phyloP scores from a whole-genome alignment of 805 yeast genomes.

The Tetrapisispora phaffii region DNA sequence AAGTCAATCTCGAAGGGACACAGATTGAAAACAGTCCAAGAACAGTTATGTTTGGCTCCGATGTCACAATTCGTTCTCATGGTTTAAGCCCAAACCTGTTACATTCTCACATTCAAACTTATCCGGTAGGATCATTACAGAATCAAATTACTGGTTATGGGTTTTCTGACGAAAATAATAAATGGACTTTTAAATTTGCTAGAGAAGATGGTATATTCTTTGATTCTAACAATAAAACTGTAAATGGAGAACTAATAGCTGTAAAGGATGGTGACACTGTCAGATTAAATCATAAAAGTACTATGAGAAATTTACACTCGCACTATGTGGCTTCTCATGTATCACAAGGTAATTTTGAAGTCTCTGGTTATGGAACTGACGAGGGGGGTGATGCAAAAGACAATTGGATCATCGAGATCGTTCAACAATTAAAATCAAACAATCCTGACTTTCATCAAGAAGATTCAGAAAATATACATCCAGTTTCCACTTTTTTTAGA shows the following conservation, averaged over 20 bases:
- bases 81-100: conserved; percentile 66
- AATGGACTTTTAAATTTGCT: conserved; percentile 51
- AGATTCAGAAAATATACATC: conserved; percentile 51
- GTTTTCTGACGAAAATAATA: conserved; percentile 63
- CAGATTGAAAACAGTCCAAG: conserved; percentile 60
- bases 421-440: conserved; percentile 41
- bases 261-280: conserved; percentile 51
- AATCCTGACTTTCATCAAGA: conserved; percentile 30
- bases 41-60: conserved; percentile 49
- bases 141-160: conserved; percentile 75
- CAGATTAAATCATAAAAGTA: conserved; percentile 51
- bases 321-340: conserved; percentile 60
- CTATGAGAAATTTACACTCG: conserved; percentile 61
- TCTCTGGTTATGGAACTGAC: conserved; percentile 62
- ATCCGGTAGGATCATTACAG: conserved; percentile 70
- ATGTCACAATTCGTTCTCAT: conserved; percentile 42
- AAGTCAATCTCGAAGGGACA: conserved; percentile 68
- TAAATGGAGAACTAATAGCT: conserved; percentile 12
- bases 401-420: conserved; percentile 67
- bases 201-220: conserved; percentile 30
- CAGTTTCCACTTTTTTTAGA: conserved; percentile 76
- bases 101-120: conserved; percentile 64
- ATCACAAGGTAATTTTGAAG: conserved; percentile 45
- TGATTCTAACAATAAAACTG: conserved; percentile 24
- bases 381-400: conserved; percentile 61